Base-by-base conservation (phyloP, 2,329 filamentous ascomycete species). In the Neofusicoccum sp. region DNA sequence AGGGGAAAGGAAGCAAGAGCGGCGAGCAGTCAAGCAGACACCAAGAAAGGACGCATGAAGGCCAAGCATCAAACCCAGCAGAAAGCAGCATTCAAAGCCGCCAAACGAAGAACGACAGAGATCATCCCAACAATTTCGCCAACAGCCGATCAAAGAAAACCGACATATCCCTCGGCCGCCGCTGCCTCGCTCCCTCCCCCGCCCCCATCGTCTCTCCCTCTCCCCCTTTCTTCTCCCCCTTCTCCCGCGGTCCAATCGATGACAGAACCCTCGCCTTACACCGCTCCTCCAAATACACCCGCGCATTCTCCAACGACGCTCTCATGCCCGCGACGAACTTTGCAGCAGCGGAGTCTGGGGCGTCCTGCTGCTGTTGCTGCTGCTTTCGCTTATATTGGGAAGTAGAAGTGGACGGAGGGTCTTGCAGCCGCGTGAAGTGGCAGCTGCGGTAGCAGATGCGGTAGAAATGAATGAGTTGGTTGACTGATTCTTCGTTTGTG, bases 121-220 rank as follows among this genome's bases (percentile, higher is more conserved):
- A 4, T 28, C 6, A 7, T 7, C 29, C 45, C 41, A 77, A 64
- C 52, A 78, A 62, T 41, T 70, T 67, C 11, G 74, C 76, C 3
- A 75, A 71, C 39, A 77, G 59, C 31, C 76, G 66, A 62, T 78
- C 76, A 56, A 78, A 78, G 62, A 75, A 77, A 34, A 68, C 73
- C 1, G 67, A 69, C 73, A 77, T 76, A 11, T 75, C 73, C 8
- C 41, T 29, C 29, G n/a, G 33, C 8, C 16, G 29, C 11, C 12
- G 8, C 33, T 45, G 29, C 14, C 22, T 5, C 29, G 8, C 11
- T 14, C 14, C 31, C 6, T 8, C 29, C 36, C 16, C 14, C 5
- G n/a, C 16, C 31, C n/a, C 9, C 11, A 6, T 8, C 7, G 14
- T 37, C 8, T 6, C 11, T 7, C 22, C 31, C 22, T 6, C 45